A percentile compares a stretch with the other conserved stretches of the same genome.
Evolutionary conservation across 202 grass and related monocot genomes (phyloP).

Genomic region (Dendrocalamus latiflorus): DNA sequence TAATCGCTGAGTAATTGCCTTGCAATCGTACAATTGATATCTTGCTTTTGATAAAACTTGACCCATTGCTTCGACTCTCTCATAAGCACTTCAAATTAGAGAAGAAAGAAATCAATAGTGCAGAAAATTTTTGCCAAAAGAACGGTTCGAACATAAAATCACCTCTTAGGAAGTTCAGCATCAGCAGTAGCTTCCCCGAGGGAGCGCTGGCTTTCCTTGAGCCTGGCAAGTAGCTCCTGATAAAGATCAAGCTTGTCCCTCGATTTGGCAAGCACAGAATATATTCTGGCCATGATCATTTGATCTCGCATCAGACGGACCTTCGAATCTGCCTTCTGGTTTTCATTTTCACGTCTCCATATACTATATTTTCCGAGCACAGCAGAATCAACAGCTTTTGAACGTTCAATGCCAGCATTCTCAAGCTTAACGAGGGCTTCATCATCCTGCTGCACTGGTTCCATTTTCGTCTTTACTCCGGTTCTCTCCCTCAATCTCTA

Average conservation of each 20-base stretch:
- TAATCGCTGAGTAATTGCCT: slow-evolving; percentile 34
- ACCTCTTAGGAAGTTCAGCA: slow-evolving; percentile 64
- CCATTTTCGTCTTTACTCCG: slow-evolving; percentile 25
- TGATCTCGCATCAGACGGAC: slow-evolving; percentile 59
- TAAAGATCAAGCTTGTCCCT: slow-evolving; percentile 67
- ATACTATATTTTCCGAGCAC: slow-evolving; percentile 72
- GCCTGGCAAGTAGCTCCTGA: slow-evolving; percentile 50
- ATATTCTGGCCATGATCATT: slow-evolving; percentile 84
- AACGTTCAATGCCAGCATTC: slow-evolving; percentile 57
- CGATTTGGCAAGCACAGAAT: slow-evolving; percentile 63
- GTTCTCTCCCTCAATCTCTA: slow-evolving; percentile 54
- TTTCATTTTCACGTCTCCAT: slow-evolving; percentile 72
- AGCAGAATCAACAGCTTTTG: slow-evolving; percentile 63
- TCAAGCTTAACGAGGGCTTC: slow-evolving; percentile 68
- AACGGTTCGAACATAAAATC: background rate
- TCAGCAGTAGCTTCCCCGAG: slow-evolving; percentile 69
- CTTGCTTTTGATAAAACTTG: slow-evolving; percentile 55
- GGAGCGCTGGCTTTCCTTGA: slow-evolving; percentile 65
- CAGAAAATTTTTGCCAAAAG: slow-evolving; percentile 9
- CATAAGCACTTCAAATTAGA: slow-evolving; percentile 40
- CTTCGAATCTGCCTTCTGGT: slow-evolving; percentile 58
- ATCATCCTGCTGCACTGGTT: slow-evolving; percentile 51
- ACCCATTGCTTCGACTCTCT: slow-evolving; percentile 43
- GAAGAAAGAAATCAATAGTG: background rate
- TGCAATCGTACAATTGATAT: slow-evolving; percentile 50